Conservation (phyloP, 108 stramenopile genomes). For the Bacterosira constricta region DNA sequence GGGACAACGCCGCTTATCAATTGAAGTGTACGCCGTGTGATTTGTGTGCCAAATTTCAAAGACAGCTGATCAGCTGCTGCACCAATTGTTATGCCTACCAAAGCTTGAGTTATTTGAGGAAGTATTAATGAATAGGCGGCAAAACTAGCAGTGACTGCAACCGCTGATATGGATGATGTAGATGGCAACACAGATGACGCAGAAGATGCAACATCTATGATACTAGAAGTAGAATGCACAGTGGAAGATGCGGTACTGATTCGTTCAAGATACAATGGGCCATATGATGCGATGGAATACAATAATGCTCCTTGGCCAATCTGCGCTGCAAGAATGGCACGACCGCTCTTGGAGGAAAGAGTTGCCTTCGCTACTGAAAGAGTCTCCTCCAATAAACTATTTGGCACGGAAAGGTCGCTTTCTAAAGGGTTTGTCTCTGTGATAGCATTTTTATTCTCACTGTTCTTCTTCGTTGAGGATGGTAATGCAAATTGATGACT, state of each 20-base stretch:
- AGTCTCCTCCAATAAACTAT: conserved; percentile 12
- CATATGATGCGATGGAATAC: conserved; percentile 43
- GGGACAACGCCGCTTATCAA: conserved; percentile 26
- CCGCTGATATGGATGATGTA: conserved; percentile 6
- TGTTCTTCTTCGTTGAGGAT: not conserved
- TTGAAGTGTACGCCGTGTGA: conserved; percentile 30
- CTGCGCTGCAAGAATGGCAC: conserved; percentile 42
- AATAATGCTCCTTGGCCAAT: conserved; percentile 43
- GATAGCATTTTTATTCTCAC: not conserved
- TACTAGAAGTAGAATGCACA: not conserved
- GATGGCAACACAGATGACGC: not conserved
- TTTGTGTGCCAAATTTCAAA: conserved; percentile 10
- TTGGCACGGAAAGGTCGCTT: not conserved
- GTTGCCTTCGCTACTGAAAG: conserved; percentile 30
- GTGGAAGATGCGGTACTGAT: not conserved
- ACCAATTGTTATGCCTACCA: conserved; percentile 36
- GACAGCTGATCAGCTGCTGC: conserved; percentile 33
- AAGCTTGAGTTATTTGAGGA: conserved; percentile 40
- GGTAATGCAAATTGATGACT: not conserved
- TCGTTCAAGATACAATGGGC: conserved; percentile 47
- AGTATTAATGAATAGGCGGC: conserved; percentile 38
- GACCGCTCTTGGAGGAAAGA: conserved; percentile 32
- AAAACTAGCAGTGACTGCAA: conserved; percentile 23
- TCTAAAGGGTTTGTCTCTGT: no score
- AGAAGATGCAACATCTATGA: not conserved